Evolutionary conservation across 257 asterid species (phyloP).

Genomic region (Ilex aquifolium): DNA sequence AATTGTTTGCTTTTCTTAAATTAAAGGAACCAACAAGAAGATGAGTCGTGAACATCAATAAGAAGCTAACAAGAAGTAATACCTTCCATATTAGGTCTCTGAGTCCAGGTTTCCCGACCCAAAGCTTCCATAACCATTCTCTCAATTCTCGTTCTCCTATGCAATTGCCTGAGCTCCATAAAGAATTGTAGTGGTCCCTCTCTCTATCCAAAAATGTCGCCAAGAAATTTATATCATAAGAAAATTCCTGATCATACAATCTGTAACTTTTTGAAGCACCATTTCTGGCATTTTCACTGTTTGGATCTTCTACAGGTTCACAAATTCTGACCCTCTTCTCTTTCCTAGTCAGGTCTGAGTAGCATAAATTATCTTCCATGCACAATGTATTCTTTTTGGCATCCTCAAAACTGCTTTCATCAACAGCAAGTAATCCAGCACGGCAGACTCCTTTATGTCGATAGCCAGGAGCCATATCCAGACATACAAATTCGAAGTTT

Average conservation of each 20-base stretch:
- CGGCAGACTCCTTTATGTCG: constrained; percentile 91
- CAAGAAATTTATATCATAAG: constrained; percentile 74
- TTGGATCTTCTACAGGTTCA: constrained; percentile 26
- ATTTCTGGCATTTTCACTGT: constrained; percentile 20
- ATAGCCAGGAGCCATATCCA: constrained; percentile 99
- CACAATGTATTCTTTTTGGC: constrained; percentile 23
- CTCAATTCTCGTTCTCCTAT: constrained; percentile 97
- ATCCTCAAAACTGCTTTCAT: constrained; percentile 42
- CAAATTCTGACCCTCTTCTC: constrained; percentile 55
- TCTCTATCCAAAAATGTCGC: constrained; percentile 71
- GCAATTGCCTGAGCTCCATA: constrained; percentile 82
- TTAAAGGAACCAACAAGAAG: background rate
- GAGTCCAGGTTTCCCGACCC: constrained; percentile 65
- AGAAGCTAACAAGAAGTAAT: constrained; percentile 17
- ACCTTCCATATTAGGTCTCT: constrained; percentile 97
- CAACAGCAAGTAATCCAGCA: constrained; percentile 94
- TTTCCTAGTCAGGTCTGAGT: constrained; percentile 51
- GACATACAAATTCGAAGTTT: constrained; percentile 81
- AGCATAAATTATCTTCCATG: constrained; percentile 30
- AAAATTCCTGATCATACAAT: constrained; percentile 41
- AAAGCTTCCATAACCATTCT: constrained; percentile 81
- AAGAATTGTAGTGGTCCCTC: constrained; percentile 72
- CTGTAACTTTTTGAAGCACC: constrained; percentile 22
- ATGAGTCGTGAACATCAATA: constrained; percentile 8
- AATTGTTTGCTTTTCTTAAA: background rate